Conservation (phyloP, 2,329 filamentous ascomycete genomes). For the Neodidymelliopsis sp. region DNA sequence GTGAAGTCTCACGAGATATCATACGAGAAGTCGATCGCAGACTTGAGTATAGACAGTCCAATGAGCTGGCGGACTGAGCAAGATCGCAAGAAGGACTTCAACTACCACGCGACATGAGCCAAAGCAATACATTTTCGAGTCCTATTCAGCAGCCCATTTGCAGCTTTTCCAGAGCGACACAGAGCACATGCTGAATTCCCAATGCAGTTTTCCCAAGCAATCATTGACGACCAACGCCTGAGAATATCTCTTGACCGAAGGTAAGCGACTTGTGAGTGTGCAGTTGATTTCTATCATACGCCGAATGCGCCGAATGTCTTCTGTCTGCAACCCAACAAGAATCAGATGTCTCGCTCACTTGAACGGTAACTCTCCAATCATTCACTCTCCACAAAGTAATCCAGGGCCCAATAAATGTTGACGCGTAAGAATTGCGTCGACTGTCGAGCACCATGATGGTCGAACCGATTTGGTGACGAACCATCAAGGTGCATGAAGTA, state of each 20-base stretch:
- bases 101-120: slow-evolving; percentile 21
- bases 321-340: too few relatives aligned
- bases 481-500: slow-evolving; percentile 34
- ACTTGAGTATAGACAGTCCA: slow-evolving; percentile 20
- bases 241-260: background rate
- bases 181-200: slow-evolving; percentile 7
- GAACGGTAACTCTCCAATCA: too few relatives aligned
- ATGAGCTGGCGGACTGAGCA: slow-evolving; percentile 23
- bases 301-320: background rate
- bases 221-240: background rate
- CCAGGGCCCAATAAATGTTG: background rate
- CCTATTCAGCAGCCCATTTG: slow-evolving; percentile 11
- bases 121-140: slow-evolving; percentile 14
- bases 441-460: slow-evolving; percentile 36
- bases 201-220: slow-evolving; percentile 9
- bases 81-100: slow-evolving; percentile 18
- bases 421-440: slow-evolving; percentile 3
- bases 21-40: slow-evolving; percentile 15
- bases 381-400: background rate
- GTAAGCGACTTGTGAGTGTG: background rate
- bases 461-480: slow-evolving; percentile 8
- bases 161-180: slow-evolving; percentile 13
- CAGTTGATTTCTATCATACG: too few relatives aligned
- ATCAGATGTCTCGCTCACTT: too few relatives aligned
- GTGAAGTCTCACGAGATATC: slow-evolving; percentile 17